These are phyloP conservation scores for Cronartium ribicola DNA, from an alignment of 1,284 basidiomycete species.

Conservation along the genomic window DNA sequence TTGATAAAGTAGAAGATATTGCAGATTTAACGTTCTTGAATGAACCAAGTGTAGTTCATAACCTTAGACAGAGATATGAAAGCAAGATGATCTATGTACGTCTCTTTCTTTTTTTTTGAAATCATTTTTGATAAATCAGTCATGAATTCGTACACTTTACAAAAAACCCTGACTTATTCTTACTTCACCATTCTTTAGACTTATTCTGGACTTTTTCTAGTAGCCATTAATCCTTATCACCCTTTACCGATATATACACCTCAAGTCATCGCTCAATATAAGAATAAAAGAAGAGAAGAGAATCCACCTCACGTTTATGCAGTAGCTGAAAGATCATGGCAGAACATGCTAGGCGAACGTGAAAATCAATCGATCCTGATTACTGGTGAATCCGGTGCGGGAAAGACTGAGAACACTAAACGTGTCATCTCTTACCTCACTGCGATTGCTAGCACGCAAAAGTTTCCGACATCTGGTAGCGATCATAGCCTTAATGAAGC, in stretches of 20 bases:
- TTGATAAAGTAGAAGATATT: constrained; percentile 95
- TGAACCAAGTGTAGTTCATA: constrained; percentile 97
- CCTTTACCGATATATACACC: constrained; percentile 80
- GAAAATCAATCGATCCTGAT: constrained; percentile 98
- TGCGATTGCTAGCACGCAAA: constrained; percentile 82
- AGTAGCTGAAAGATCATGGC: constrained; percentile 94
- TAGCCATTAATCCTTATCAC: constrained; percentile 97
- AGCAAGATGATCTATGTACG: constrained; percentile 91
- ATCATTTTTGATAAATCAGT: background rate
- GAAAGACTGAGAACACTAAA: constrained; percentile 99
- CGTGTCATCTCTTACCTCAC: constrained; percentile 99
- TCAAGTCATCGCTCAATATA: constrained; percentile 76
- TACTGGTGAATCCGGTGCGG: constrained; percentile 97
- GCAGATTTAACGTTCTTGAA: constrained; percentile 97
- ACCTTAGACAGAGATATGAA: constrained; percentile 83
- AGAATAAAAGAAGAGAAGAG: constrained; percentile 83
- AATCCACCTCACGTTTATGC: constrained; percentile 97
- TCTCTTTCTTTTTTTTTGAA: constrained; percentile 45
- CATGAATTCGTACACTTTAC: background rate
- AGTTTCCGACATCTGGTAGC: constrained; percentile 56
- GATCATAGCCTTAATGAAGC: constrained; percentile 45
- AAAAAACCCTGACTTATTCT: constrained; percentile 1
- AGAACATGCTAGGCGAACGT: constrained; percentile 93
- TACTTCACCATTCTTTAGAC: constrained; percentile 59
- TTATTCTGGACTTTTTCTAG: constrained; percentile 92